Conservation (phyloP, 1,139 yeast genomes). For the Saccharomyces hybrid region DNA sequence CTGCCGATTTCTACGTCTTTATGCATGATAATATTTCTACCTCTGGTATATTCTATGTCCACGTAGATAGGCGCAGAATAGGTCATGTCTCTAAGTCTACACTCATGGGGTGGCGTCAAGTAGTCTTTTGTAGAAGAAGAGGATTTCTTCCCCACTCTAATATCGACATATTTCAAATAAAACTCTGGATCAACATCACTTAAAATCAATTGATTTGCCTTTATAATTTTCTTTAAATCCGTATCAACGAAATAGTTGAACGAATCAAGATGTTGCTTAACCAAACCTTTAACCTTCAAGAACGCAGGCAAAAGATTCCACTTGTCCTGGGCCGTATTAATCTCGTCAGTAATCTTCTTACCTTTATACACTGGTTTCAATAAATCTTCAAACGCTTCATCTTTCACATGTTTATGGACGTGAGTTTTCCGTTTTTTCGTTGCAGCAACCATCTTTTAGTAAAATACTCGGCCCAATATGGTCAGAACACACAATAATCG, state of each 20-base stretch:
- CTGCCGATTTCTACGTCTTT: conserved; percentile 90
- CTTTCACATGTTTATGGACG: conserved; percentile 19
- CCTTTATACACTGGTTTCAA: conserved; percentile 80
- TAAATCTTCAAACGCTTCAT: conserved; percentile 64
- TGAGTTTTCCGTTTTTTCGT: not conserved
- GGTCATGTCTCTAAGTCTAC: conserved; percentile 89
- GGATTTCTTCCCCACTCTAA: conserved; percentile 74
- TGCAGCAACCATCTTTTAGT: not conserved
- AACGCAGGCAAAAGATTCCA: conserved; percentile 97
- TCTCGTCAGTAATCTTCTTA: conserved; percentile 75
- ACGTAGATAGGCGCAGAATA: conserved; percentile 95
- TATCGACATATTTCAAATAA: conserved; percentile 83
- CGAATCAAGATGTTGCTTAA: conserved; percentile 94
- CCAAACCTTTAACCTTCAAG: conserved; percentile 88
- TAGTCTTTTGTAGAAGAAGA: conserved; percentile 39
- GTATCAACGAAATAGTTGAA: conserved; percentile 92
- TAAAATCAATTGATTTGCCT: conserved; percentile 81
- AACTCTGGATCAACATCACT: conserved; percentile 97
- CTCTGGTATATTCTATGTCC: conserved; percentile 94
- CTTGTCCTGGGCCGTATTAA: conserved; percentile 85
- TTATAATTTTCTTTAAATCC: conserved; percentile 83
- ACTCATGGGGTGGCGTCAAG: conserved; percentile 86
- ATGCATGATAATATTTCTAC: conserved; percentile 82
- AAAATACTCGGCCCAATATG: not conserved
- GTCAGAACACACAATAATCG: not conserved